phyloP scores from a whole-genome alignment of 148 eudicot genomes.

The Fagopyrum homotropicum region DNA sequence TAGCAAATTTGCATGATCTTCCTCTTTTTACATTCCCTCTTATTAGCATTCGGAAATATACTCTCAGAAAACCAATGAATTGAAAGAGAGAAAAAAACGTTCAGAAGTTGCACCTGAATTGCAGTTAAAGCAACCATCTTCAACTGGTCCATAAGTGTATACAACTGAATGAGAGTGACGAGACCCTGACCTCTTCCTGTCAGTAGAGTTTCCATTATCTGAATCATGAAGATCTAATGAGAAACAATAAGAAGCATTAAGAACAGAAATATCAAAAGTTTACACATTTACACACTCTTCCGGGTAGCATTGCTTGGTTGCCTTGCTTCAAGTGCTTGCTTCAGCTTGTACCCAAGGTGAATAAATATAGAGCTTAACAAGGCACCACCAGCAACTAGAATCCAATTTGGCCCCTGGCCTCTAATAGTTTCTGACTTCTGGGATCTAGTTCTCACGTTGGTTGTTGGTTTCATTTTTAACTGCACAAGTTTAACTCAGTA shows the following conservation, averaged over 20 bases:
- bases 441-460: slow-evolving; percentile 36
- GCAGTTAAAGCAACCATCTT: slow-evolving; percentile 53
- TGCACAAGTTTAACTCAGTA: neutral
- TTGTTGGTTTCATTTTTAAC: slow-evolving; percentile 52
- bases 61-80: neutral
- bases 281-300: slow-evolving; percentile 32
- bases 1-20: too few relatives aligned
- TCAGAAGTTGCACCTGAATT: slow-evolving; percentile 33
- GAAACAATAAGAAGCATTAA: neutral
- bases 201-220: slow-evolving; percentile 49
- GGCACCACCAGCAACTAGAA: slow-evolving; percentile 88
- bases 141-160: slow-evolving; percentile 54
- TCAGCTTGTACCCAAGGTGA: slow-evolving; percentile 84
- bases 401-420: slow-evolving; percentile 84
- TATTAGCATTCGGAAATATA: neutral
- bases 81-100: neutral
- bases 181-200: slow-evolving; percentile 31
- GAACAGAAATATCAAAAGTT: neutral
- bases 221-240: slow-evolving; percentile 14
- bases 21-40: too few relatives aligned
- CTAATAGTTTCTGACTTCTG: slow-evolving; percentile 40
- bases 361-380: slow-evolving; percentile 78
- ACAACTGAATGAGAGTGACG: slow-evolving; percentile 48
- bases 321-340: slow-evolving; percentile 71
- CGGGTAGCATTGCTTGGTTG: slow-evolving; percentile 33